Evolutionary conservation across 257 asterid genomes (phyloP), one percentile per base, ranked within the genome.

Genomic region (Ajuga chamaepitys): DNA sequence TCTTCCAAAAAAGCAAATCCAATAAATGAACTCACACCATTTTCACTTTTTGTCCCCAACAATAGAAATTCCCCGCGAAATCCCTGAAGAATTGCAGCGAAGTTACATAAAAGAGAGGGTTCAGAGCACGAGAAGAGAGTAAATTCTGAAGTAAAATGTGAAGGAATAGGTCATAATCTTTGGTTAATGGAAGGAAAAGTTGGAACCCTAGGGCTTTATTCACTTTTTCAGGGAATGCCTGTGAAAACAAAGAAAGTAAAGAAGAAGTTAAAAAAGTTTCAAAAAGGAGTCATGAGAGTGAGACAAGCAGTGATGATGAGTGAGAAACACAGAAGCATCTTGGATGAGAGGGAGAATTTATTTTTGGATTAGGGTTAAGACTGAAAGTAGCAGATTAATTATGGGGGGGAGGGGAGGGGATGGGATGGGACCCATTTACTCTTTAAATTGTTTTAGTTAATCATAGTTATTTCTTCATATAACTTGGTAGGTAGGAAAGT

Each of bases 21-120:
- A 80, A 22, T 79, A 72, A 81, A 82, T 84, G 78, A 74, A 76
- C 64, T 68, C 93, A 71, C 79, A 74, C 66, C 86, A 68, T 79
- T 78, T 71, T 57, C 68, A 48, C 80, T 70, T 78, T 75, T 82
- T 69, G 66, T 78, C 82, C 69, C 77, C 80, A 44, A 63, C 70
- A 77, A 77, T 67, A 56, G 53, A 67, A 45, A 69, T 57, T 26
- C 57, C 58, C 69, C 71, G 16, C 77, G 45, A 58, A 74, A 47
- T 40, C 50, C 65, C 38, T 30, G 37, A 46, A 66, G 38, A 66
- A 63, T 58, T 30, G 40, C 62, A 60, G 50, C 59, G 57, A 42
- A 62, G 26, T 12, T 2, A 21, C 70, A 62, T 18, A 21, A 26
- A n/a, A 50, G 51, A 21, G 1, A 25, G 65, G 56, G 2, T 12